Conservation (phyloP, 768 basidiomycete species). For the Leccinum olivaceopallidum region DNA sequence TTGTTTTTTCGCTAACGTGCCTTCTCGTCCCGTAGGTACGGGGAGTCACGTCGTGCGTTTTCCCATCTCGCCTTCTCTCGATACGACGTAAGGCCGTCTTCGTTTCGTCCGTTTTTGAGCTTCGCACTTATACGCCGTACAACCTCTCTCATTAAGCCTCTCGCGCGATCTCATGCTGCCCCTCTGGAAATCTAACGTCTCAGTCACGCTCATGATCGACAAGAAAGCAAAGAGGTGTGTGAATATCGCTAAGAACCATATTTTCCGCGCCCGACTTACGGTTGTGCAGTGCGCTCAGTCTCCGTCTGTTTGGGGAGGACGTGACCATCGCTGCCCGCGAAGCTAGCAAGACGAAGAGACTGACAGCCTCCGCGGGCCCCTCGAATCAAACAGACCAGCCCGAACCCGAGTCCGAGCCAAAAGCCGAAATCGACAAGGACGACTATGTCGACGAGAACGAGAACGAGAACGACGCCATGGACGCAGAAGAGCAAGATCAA, state of each 20-base stretch:
- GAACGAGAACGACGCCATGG: conserved; percentile 11
- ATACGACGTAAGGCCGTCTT: conserved; percentile 48
- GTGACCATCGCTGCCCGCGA: conserved; percentile 55
- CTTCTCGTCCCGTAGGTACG: conserved; percentile 40
- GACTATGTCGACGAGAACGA: conserved; percentile 6
- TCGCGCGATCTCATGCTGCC: conserved; percentile 87
- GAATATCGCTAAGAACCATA: neutral
- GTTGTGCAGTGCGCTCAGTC: conserved; percentile 70
- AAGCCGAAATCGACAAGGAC: neutral
- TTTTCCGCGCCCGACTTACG: neutral
- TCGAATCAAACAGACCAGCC: neutral
- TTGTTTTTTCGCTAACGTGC: neutral
- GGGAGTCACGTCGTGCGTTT: conserved; percentile 80
- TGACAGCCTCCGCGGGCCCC: neutral
- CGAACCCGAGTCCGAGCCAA: neutral
- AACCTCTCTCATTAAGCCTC: conserved; percentile 42
- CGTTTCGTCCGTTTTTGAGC: neutral
- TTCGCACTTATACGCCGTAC: neutral
- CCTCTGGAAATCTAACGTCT: conserved; percentile 91
- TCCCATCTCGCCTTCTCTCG: conserved; percentile 50
- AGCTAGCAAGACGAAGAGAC: conserved; percentile 28
- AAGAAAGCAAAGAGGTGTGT: conserved; percentile 92
- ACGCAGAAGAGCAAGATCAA: conserved; percentile 11
- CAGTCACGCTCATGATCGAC: conserved; percentile 90
- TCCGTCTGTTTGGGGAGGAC: conserved; percentile 83